Percentiles rank a stretch among this genome's conserved stretches.
These are phyloP conservation scores for Nelumbo lutea DNA, from an alignment of 164 flowering plant species.

Conservation along the genomic window DNA sequence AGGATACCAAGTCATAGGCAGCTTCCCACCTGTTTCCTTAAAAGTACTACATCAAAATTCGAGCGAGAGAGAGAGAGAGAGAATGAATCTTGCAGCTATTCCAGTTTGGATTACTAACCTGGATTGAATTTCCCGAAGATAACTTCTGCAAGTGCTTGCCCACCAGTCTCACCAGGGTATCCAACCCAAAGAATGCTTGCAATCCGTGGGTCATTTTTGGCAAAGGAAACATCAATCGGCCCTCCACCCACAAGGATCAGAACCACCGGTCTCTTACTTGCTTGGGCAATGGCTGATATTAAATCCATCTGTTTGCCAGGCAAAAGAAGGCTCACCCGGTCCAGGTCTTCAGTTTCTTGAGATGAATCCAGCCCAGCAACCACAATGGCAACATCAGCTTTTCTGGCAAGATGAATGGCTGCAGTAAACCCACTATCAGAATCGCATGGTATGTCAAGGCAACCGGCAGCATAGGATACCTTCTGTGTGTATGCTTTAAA, in stretches of 20 bases:
- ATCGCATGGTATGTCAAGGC: constrained; percentile 52
- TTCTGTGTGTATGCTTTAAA: constrained; percentile 31
- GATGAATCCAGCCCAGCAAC: constrained; percentile 77
- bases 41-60: constrained; percentile 1
- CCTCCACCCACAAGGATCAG: constrained; percentile 89
- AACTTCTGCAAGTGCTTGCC: constrained; percentile 70
- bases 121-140: constrained; percentile 82
- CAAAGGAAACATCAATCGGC: constrained; percentile 82
- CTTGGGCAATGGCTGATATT: constrained; percentile 48
- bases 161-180: constrained; percentile 94
- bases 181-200: constrained; percentile 92
- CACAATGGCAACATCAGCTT: constrained; percentile 61
- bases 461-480: constrained; percentile 56
- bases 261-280: constrained; percentile 59
- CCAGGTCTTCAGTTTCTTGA: constrained; percentile 84
- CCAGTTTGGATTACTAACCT: constrained; percentile 39
- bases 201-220: constrained; percentile 44
- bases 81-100: background rate
- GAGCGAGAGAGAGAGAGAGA: background rate
- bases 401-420: constrained; percentile 52
- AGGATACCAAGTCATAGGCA: constrained; percentile 95
- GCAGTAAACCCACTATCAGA: constrained; percentile 45
- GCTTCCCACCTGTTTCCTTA: constrained; percentile 63
- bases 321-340: constrained; percentile 68
- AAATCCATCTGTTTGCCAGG: constrained; percentile 88